Percentiles rank a stretch among this genome's conserved stretches.
phyloP scores from a whole-genome alignment of 2,329 filamentous ascomycete genomes.

The Phaeosphaeriaceae sp. region DNA sequence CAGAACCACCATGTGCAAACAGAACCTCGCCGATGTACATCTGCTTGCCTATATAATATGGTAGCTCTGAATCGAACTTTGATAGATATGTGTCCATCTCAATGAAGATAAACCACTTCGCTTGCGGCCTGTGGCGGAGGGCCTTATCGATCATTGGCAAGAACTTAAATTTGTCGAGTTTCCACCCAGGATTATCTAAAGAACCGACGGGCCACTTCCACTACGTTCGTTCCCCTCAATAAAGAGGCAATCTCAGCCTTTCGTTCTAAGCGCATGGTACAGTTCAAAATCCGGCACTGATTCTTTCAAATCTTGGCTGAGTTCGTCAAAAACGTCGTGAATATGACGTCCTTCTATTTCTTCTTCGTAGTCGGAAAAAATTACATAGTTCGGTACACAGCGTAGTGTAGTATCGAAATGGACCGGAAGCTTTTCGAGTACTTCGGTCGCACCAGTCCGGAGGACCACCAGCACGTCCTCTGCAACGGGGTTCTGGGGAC shows the following conservation, averaged over 20 bases:
- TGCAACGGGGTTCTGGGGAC: constrained; percentile 41
- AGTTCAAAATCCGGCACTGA: constrained; percentile 59
- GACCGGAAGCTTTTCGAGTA: constrained; percentile 63
- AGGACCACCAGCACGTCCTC: constrained; percentile 66
- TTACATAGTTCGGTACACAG: constrained; percentile 62
- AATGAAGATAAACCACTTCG: constrained; percentile 49
- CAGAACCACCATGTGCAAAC: constrained; percentile 55
- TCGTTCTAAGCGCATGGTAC: constrained; percentile 56
- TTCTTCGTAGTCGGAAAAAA: constrained; percentile 66
- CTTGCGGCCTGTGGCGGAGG: constrained; percentile 42
- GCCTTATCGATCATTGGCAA: constrained; percentile 61
- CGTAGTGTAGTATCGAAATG: constrained; percentile 63
- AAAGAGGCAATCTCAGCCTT: constrained; percentile 49
- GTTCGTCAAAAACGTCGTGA: constrained; percentile 54
- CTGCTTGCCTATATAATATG: constrained; percentile 53
- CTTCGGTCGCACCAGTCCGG: constrained; percentile 66
- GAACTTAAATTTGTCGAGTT: constrained; percentile 66
- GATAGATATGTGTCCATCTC: constrained; percentile 46
- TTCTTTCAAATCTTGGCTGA: constrained; percentile 47
- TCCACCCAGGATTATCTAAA: constrained; percentile 54
- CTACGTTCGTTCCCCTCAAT: constrained; percentile 37
- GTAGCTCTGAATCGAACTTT: constrained; percentile 47
- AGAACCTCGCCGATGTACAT: constrained; percentile 52
- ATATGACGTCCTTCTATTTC: constrained; percentile 58
- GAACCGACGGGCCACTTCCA: constrained; percentile 39